These are phyloP conservation scores for Cocos nucifera DNA, from an alignment of 176 grass and related monocot genomes.

Conservation along the genomic window DNA sequence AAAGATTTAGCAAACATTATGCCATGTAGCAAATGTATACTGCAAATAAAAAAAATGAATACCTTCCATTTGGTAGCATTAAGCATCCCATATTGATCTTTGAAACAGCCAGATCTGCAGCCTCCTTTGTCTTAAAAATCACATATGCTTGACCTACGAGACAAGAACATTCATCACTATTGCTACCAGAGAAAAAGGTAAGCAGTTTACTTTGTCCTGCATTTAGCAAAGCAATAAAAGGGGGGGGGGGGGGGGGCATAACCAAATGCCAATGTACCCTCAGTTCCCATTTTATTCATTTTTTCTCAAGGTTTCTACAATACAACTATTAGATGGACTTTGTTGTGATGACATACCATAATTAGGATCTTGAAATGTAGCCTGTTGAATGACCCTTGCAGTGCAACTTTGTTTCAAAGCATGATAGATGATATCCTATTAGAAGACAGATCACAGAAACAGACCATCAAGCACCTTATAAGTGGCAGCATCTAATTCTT, in stretches of 20 bases:
- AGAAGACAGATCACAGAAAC: not conserved
- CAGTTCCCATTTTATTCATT: too few relatives aligned
- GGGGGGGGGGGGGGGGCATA: too few relatives aligned
- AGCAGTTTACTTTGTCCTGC: too few relatives aligned
- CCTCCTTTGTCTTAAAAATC: constrained; percentile 51
- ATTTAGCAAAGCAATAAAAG: too few relatives aligned
- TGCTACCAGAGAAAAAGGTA: too few relatives aligned
- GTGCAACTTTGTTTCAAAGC: constrained; percentile 18
- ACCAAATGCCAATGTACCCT: too few relatives aligned
- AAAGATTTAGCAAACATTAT: too few relatives aligned
- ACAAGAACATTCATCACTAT: constrained; percentile 5
- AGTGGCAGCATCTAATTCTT: too few relatives aligned
- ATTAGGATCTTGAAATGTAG: constrained; percentile 27
- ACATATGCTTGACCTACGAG: constrained; percentile 80
- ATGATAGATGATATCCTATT: constrained; percentile 28
- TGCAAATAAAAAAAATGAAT: constrained; percentile 7
- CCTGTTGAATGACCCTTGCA: constrained; percentile 24
- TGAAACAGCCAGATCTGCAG: constrained; percentile 44
- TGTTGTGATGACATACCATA: constrained; percentile 35
- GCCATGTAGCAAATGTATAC: too few relatives aligned
- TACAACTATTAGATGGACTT: not conserved
- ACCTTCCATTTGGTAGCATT: constrained; percentile 82
- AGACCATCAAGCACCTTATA: not conserved
- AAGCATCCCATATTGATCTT: constrained; percentile 56
- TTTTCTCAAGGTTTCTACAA: too few relatives aligned